Evolutionary conservation across 305 asterid species (phyloP), one percentile per base, ranked within the genome.

Genomic region (Plantago coronopus): DNA sequence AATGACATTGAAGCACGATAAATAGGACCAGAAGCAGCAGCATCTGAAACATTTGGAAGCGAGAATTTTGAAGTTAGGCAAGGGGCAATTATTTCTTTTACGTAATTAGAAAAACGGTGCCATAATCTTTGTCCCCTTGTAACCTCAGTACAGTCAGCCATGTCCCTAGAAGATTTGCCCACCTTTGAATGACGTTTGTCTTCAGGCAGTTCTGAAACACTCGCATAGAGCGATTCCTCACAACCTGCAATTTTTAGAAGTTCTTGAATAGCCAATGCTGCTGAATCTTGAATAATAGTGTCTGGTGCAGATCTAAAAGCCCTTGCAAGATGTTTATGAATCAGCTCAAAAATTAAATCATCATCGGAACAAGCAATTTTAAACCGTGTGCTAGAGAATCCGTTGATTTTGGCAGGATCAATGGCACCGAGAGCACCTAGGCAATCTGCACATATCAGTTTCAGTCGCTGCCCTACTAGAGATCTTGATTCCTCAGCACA

Each of bases 31-130:
- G 84, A 75, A 74, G 89, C 72, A 40, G 91, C 78, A 37, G 74
- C 70, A 70, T 89, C 99, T 22, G 86, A 74, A 61, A 76, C 78
- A 57, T 74, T 79, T 14, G 88, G 91, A 19, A 93, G 84, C 34
- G 74, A 83, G 65, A 85, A 89, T 64, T 81, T 85, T 72, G 99
- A 93, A 74, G 99, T 87, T 75, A 93, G 83, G 85, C 96, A 93
- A 83, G 99, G 99, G 59, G 96, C 99, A 63, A 93, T 93, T 71
- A 93, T 89, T 88, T 93, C 99, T 80, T 89, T 93, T 50, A 89
- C 79, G 72, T 93, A 93, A 80, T 78, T 83, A 72, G 99, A 93
- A 76, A 93, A 93, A 42, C 97, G 88, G 65, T 79, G 89, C 99
- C 99, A 93, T 78, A 93, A 62, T 71, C 78, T 83, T 83, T 85